Percentiles rank a stretch among this genome's conserved stretches.
These are phyloP conservation scores for Kwoniella mangroviensis DNA, from an alignment of 768 basidiomycete genomes.

Conservation along the genomic window DNA sequence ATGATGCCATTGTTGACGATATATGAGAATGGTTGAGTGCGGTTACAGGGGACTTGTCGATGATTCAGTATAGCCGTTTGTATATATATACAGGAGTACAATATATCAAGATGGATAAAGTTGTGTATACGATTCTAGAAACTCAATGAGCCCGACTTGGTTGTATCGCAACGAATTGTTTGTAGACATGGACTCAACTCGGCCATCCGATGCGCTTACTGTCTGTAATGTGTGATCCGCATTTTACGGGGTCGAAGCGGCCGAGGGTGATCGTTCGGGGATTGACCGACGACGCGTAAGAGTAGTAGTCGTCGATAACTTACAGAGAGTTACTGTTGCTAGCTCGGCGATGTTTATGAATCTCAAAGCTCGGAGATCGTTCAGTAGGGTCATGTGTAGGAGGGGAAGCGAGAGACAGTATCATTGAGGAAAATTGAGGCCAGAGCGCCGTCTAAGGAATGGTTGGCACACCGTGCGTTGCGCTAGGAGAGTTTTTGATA, in stretches of 20 bases:
- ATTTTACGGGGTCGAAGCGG: background rate
- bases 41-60: too few relatives aligned
- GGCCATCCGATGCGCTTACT: background rate
- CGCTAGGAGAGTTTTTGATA: background rate
- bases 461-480: background rate
- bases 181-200: background rate
- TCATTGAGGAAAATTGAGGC: too few relatives aligned
- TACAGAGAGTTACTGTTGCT: background rate
- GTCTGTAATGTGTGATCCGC: background rate
- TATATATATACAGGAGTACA: background rate
- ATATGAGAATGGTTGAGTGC: background rate
- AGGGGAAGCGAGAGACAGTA: too few relatives aligned
- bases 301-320: background rate
- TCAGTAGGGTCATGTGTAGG: too few relatives aligned
- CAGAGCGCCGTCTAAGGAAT: background rate
- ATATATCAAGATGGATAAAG: background rate
- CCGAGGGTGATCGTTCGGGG: background rate
- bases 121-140: background rate
- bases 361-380: background rate
- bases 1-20: conserved; percentile 2
- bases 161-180: too few relatives aligned
- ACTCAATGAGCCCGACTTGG: background rate
- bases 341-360: background rate
- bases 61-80: too few relatives aligned
- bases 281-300: background rate